Evolutionary conservation across 2,329 filamentous ascomycete species (phyloP).

Genomic region (Apiospora pterosperma): DNA sequence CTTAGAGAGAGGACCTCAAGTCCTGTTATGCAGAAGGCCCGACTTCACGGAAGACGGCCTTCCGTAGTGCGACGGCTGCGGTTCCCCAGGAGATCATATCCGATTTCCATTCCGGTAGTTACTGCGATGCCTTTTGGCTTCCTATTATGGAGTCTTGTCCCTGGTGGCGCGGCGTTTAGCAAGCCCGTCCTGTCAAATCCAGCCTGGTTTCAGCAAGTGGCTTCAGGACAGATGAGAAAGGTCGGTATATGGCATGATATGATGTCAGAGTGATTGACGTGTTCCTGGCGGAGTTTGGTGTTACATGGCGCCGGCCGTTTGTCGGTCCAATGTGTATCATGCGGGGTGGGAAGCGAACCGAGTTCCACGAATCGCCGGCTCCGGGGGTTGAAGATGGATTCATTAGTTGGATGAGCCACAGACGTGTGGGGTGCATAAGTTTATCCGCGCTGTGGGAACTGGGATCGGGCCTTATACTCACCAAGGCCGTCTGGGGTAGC

Average conservation of each 20-base stretch:
- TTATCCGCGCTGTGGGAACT: background rate
- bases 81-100: background rate
- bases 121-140: background rate
- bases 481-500: background rate
- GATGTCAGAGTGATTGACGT: background rate
- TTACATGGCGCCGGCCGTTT: conserved; percentile 5
- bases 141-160: background rate
- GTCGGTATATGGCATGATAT: background rate
- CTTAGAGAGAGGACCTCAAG: background rate
- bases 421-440: background rate
- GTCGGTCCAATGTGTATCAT: background rate
- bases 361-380: background rate
- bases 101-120: background rate
- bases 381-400: background rate
- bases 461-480: background rate
- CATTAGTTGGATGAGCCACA: background rate
- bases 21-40: background rate
- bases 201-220: background rate
- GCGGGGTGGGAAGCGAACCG: background rate
- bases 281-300: background rate
- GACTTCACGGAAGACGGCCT: background rate
- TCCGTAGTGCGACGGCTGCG: background rate
- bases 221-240: background rate
- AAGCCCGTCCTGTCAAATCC: no score
- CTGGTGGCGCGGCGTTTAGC: background rate